Evolutionary conservation across 345 rosid species (phyloP).

Genomic region (Trapa bicornis): DNA sequence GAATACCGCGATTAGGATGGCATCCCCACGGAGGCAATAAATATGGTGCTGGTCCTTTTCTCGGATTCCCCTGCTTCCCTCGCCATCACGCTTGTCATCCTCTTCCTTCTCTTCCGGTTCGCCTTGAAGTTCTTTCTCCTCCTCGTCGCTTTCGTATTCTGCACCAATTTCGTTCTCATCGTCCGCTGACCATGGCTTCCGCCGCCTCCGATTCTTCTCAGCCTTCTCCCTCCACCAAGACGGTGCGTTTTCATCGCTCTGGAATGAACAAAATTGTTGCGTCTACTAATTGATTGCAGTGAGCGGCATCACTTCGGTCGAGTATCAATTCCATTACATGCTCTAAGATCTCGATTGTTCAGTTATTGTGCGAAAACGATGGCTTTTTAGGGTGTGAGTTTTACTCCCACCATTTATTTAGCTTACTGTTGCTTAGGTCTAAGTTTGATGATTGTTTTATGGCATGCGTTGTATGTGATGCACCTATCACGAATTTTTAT

Average conservation of each 20-base stretch:
- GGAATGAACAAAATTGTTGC: too few relatives aligned
- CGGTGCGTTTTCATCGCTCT: slow-evolving; percentile 19
- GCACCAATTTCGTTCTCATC: slow-evolving; percentile 29
- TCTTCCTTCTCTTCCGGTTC: slow-evolving; percentile 29
- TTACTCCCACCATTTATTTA: not conserved
- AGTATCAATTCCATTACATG: not conserved
- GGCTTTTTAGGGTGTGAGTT: not conserved
- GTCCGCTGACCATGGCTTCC: slow-evolving; percentile 31
- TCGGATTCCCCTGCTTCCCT: slow-evolving; percentile 35
- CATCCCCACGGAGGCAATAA: slow-evolving; percentile 8
- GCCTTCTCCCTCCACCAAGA: slow-evolving; percentile 27
- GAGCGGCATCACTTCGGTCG: too few relatives aligned
- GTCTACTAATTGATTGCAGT: too few relatives aligned
- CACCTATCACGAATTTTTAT: not conserved
- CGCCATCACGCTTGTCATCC: slow-evolving; percentile 20
- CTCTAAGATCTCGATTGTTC: not conserved
- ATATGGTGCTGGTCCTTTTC: slow-evolving; percentile 16
- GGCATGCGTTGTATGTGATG: not conserved
- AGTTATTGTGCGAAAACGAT: not conserved
- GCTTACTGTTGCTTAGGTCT: not conserved
- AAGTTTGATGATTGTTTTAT: not conserved
- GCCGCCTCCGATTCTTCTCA: slow-evolving; percentile 22
- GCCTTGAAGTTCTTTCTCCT: slow-evolving; percentile 22
- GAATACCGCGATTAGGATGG: not conserved
- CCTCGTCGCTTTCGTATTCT: slow-evolving; percentile 27